phyloP scores from a whole-genome alignment of 768 basidiomycete species.

The Dictyophora rubrovolvata region DNA sequence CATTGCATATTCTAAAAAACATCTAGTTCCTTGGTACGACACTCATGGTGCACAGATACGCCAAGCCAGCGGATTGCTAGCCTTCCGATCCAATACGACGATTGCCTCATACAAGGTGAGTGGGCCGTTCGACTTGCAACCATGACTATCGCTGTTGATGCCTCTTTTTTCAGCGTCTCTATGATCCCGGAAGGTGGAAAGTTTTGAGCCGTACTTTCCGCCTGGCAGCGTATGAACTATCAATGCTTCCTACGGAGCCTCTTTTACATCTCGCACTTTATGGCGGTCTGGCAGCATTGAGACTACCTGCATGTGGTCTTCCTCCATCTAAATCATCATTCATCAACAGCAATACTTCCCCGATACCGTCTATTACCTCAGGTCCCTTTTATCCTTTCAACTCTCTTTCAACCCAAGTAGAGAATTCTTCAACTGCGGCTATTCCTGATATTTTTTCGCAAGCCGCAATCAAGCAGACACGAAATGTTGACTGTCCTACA shows the following conservation, averaged over 20 bases:
- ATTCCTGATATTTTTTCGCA: neutral
- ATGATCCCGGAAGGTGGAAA: conserved; percentile 72
- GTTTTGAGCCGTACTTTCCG: conserved; percentile 71
- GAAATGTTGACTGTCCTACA: conserved; percentile 84
- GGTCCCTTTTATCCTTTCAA: conserved; percentile 9
- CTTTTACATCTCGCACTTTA: conserved; percentile 81
- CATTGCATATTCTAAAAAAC: conserved; percentile 73
- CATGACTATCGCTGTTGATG: neutral
- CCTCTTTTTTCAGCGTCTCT: conserved; percentile 51
- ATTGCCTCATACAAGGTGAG: conserved; percentile 74
- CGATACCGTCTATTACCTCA: neutral
- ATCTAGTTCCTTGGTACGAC: conserved; percentile 73
- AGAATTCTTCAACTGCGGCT: neutral
- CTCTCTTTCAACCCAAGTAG: conserved; percentile 5
- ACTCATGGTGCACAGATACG: conserved; percentile 71
- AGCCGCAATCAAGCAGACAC: conserved; percentile 30
- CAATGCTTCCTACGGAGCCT: conserved; percentile 80
- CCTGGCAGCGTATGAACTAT: conserved; percentile 74
- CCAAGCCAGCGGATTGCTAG: conserved; percentile 67
- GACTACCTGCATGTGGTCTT: conserved; percentile 63
- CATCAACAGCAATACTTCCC: neutral
- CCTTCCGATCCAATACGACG: conserved; percentile 57
- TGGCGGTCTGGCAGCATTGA: conserved; percentile 84
- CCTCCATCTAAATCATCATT: conserved; percentile 6
- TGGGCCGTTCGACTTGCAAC: conserved; percentile 1